Base-by-base conservation (phyloP, 306 rosid species). In the Glycine soja region DNA sequence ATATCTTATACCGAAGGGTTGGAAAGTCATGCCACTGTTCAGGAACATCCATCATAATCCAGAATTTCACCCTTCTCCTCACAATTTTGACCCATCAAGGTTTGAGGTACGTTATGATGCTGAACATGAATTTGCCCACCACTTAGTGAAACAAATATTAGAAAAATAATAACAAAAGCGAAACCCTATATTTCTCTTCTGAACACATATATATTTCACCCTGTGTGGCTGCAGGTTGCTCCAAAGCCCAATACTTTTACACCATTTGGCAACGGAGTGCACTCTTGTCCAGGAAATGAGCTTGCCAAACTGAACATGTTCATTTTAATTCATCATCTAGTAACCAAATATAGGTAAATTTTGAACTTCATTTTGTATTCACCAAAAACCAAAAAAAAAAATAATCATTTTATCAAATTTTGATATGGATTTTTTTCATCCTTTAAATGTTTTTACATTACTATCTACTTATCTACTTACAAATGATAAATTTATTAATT, bases 1-100 rank as follows among this genome's bases (percentile, higher is more conserved):
- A 53, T 95, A 87, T 86, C 87, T 92, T 45, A 94, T 94, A 63
- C 98, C 98, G 56, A 94, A 94, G 87, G 98, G 98, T 48, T 94
- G 98, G 98, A 95, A 95, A 81, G 98, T 91, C n/a, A 87, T 95
- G 98, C 98, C 98, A 78, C 85, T 95, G 57, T 95, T 95, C 77
- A 84, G 98, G 88, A 92, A 87, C 81, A 92, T 95, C 89, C 98
- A 95, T 85, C 97, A 95, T 64, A 91, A 86, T 84, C 91, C 93
- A 68, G 91, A 95, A 70, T 85, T 90, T 61, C 91, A 88, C 88
- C 68, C 91, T 54, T 77, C 83, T 70, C 98, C 98, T 73, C 91
- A 90, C 3, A 90, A 69, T 38, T 95, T 95, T 88, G 95, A 95
- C 76, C 90, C 97, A 19, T 95, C 98, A 56, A 90, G 98, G 64